Evolutionary conservation across 2,329 filamentous ascomycete genomes (phyloP), one percentile per base, ranked within the genome.

Genomic region (Diaporthe velutina): DNA sequence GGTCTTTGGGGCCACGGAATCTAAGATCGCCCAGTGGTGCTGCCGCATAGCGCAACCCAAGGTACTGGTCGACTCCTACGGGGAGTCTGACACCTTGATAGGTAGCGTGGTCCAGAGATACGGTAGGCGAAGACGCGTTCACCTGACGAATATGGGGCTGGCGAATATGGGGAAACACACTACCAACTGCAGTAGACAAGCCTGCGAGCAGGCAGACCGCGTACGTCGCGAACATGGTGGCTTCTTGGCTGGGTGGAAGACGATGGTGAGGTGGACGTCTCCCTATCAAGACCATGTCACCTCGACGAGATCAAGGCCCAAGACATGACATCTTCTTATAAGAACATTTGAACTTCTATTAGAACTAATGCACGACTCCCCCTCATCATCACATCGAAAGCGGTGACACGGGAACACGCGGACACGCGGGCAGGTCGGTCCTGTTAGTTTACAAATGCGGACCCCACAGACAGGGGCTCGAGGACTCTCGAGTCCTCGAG

Each of bases 1-100:
- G 93, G 80, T 94, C 91, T 78, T 88, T 85, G 0, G 94, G 93
- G 17, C 91, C 90, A 71, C 87, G 85, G 80, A 95, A 96, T 28
- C 94, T 88, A 75, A 94, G 80, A 8, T 89, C 78, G 1, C 91
- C 92, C 2, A 93, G 73, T 0, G 94, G 94, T 19, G 93, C 86
- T 7, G 92, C 91, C 1, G 94, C 94, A 84, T 91, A 97, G 57
- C 93, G 90, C 77, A 97, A 90, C 1, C 93, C 94, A 10, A 94
- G 87, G 93, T 93, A 96, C 81, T 93, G 88, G 3, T 89, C 91
- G 64, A 95, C 84, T 1, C 91, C 92, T 78, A 90, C 89, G 0
- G 82, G 78, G 1, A 88, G 84, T 1, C 85, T 80, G 5, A 84
- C 82, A 12, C 94, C 94, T 67, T 86, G 82, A 79, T 95, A 95